Percentiles rank a stretch among this genome's conserved stretches.
Conservation (phyloP, 1,284 basidiomycete genomes). For the Hymenochaete sp. region DNA sequence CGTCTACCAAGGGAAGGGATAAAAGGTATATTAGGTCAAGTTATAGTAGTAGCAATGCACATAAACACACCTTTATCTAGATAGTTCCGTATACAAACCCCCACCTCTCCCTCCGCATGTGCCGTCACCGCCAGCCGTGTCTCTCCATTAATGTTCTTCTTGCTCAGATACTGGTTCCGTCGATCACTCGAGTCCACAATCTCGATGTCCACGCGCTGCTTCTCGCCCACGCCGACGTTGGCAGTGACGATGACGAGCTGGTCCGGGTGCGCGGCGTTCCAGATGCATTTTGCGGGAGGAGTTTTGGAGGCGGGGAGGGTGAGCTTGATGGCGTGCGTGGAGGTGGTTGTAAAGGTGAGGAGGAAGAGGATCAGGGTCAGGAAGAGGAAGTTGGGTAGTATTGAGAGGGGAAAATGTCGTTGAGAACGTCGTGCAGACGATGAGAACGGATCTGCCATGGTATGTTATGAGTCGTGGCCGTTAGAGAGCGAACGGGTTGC, state of each 20-base stretch:
- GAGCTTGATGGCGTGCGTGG: constrained; percentile 73
- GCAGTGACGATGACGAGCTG: constrained; percentile 92
- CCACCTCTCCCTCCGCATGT: constrained; percentile 89
- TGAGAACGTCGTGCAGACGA: neutral
- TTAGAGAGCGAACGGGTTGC: too few species aligned
- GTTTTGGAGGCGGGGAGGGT: constrained; percentile 57
- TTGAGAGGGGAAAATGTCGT: constrained; percentile 1
- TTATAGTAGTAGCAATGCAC: neutral
- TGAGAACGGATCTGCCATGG: too few species aligned
- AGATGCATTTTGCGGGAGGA: constrained; percentile 78
- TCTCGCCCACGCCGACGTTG: constrained; percentile 66
- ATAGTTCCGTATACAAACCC: constrained; percentile 87
- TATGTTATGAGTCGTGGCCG: too few species aligned
- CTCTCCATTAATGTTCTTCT: constrained; percentile 83
- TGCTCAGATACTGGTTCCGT: constrained; percentile 87
- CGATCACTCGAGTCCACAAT: constrained; percentile 85
- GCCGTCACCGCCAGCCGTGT: constrained; percentile 91
- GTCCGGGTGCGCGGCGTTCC: constrained; percentile 84
- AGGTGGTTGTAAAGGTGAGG: constrained; percentile 24
- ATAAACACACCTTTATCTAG: constrained; percentile 58
- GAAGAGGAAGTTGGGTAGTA: constrained; percentile 3
- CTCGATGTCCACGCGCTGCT: constrained; percentile 86
- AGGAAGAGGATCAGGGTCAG: too few species aligned
- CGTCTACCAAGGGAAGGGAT: constrained; percentile 27
- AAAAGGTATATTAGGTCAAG: neutral